These are phyloP conservation scores for Eruca vesicaria DNA, from an alignment of 441 rosid genomes.

Conservation along the genomic window DNA sequence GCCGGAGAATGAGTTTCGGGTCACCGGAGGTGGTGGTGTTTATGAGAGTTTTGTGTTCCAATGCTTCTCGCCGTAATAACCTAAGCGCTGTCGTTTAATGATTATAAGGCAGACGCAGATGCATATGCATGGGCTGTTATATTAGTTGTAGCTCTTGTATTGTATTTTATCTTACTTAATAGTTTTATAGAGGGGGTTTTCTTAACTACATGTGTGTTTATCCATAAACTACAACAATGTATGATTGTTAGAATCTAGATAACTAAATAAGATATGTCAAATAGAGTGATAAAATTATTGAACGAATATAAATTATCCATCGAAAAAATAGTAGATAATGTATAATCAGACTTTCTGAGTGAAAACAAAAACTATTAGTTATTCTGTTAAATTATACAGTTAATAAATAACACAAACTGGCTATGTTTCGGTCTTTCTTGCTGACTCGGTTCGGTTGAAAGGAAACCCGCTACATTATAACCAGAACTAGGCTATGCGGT, in stretches of 20 bases:
- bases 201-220: neutral
- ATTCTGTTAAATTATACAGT: neutral
- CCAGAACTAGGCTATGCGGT: neutral
- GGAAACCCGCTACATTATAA: neutral
- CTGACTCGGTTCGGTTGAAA: neutral
- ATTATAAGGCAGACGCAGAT: neutral
- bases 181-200: neutral
- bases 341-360: neutral
- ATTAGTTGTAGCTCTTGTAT: constrained; percentile 6
- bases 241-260: neutral
- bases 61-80: constrained; percentile 25
- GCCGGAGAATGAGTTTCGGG: constrained; percentile 21
- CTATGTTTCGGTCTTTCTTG: neutral
- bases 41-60: constrained; percentile 30
- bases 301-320: neutral
- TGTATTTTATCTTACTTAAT: neutral
- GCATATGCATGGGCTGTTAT: constrained; percentile 4
- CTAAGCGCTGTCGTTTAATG: neutral
- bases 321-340: neutral
- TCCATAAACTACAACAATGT: neutral
- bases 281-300: neutral
- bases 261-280: neutral
- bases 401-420: too few relatives aligned
- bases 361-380: neutral
- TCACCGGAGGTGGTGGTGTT: constrained; percentile 2